Conservation (phyloP, 106 monocot genomes). For the Allium sativum region DNA sequence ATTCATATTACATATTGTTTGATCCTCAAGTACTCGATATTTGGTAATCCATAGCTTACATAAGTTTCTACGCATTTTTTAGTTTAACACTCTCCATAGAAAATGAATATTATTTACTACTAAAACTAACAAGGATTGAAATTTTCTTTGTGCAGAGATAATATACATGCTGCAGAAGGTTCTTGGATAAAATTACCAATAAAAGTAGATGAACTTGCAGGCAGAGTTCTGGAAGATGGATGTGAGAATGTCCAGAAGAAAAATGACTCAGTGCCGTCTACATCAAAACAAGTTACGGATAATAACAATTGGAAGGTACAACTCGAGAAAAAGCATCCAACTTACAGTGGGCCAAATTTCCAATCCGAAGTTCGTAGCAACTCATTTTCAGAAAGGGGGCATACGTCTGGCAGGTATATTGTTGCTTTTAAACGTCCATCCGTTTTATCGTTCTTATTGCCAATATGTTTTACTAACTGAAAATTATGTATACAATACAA, state of each 20-base stretch:
- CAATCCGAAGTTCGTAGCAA: conserved; percentile 13
- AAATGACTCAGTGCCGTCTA: conserved; percentile 32
- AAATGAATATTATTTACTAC: too few relatives aligned
- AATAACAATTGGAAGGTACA: conserved; percentile 20
- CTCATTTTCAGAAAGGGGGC: conserved; percentile 36
- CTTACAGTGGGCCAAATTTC: conserved; percentile 41
- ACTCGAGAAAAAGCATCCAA: conserved; percentile 37
- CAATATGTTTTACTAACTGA: not conserved
- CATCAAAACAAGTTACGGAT: conserved; percentile 35
- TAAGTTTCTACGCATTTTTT: too few relatives aligned
- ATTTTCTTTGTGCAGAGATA: not conserved
- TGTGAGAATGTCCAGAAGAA: conserved; percentile 19
- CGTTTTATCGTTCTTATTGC: not conserved
- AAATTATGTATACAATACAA: not conserved
- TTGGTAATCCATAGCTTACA: too few relatives aligned
- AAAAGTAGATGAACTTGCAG: conserved; percentile 25
- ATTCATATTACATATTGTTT: too few relatives aligned
- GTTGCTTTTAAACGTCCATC: not conserved
- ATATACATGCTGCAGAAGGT: not conserved
- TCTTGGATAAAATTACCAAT: conserved; percentile 10
- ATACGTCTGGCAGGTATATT: conserved; percentile 34
- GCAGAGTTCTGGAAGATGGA: conserved; percentile 19
- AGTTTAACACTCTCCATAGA: too few relatives aligned
- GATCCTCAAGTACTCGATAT: too few relatives aligned
- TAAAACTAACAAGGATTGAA: too few relatives aligned